Evolutionary conservation across 345 rosid species (phyloP).

Genomic region (Citropsis articulata): DNA sequence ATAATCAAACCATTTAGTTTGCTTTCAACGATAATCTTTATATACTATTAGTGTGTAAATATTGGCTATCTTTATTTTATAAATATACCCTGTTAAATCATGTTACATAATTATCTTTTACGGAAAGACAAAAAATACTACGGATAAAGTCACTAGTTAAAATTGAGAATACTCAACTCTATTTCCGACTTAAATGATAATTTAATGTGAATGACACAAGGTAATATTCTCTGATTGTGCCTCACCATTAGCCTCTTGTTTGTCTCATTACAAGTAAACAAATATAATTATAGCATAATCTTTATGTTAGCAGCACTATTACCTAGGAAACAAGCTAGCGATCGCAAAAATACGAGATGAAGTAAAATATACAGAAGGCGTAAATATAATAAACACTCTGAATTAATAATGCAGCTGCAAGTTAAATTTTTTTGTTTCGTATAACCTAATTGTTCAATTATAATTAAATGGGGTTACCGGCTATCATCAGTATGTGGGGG

Average conservation of each 20-base stretch:
- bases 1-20: too few relatives aligned
- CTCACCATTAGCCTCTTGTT: neutral
- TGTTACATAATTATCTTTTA: too few relatives aligned
- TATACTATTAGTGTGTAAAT: too few relatives aligned
- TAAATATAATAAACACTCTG: neutral
- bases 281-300: neutral
- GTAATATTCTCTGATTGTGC: neutral
- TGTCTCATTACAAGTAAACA: constrained; percentile 1
- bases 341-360: neutral
- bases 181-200: neutral
- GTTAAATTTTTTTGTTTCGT: neutral
- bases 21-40: too few relatives aligned
- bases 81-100: too few relatives aligned
- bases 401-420: neutral
- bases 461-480: neutral
- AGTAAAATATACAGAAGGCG: neutral
- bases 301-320: neutral
- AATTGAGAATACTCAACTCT: too few relatives aligned
- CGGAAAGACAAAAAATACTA: too few relatives aligned
- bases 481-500: constrained; percentile 1
- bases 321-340: neutral
- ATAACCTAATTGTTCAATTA: neutral
- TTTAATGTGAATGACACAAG: neutral
- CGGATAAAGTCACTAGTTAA: too few relatives aligned
- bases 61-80: too few relatives aligned